Evolutionary conservation across 179 eudicot species (phyloP), one percentile per base, ranked within the genome.

Genomic region (Camellia oleifera): DNA sequence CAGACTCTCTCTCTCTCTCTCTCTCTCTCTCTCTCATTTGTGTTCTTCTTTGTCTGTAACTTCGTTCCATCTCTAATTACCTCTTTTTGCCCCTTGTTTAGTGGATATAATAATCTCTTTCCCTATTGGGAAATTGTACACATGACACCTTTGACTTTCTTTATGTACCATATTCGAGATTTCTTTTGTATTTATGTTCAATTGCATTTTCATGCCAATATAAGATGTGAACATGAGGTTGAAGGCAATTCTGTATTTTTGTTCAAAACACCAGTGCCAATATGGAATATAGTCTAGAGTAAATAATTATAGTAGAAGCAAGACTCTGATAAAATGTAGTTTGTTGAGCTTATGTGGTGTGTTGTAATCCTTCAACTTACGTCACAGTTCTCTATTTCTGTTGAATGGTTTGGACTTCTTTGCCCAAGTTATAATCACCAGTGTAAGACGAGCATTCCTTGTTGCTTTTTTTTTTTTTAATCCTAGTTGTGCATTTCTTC

Each of bases 401-500:
- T 68, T 56, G 62, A 4, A 9, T 23, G 64, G 7, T 62, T 76
- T 57, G 61, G 63, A n/a, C 32, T 32, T 10, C 72, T 66, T 57
- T 17, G 3, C 13, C 26, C 46, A 12, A 32, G 7, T 44, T 32
- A 46, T 76, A 26, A 32, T 26, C 60, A 50, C 54, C 40, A 75
- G 3, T 32, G 40, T n/a, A 14, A 15, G 66, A 46, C 13, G 71
- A 26, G 17, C 1, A 11, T 76, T 62, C 13, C 12, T 76, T 77
- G n/a, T 77, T 64, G 11, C 61, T 67, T 32, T 44, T 0, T 26
- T 26, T 26, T 26, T 26, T 26, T 26, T 26, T 15, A 42, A 44
- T 61, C 20, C n/a, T 12, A 26, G 15, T 32, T 63, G 63, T 79
- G 61, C 40, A 23, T 60, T 70, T 76, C 48, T 77, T 76, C 46